phyloP scores from a whole-genome alignment of 805 yeast species.

The Lipomyces lipofer region DNA sequence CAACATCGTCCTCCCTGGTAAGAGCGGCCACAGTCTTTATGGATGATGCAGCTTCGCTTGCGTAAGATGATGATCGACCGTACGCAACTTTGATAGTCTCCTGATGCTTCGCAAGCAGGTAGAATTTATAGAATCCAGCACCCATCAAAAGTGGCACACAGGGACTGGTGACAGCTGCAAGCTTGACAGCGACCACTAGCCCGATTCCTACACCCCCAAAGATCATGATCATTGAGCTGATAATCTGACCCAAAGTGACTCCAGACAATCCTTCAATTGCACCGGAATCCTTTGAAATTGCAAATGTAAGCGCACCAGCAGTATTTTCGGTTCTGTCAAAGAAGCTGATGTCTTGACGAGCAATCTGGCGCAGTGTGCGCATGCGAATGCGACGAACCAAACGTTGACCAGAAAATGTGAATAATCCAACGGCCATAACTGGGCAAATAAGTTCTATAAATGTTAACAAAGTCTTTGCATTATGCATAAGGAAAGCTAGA shows the following conservation, averaged over 20 bases:
- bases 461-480: constrained; percentile 38
- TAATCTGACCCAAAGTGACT: constrained; percentile 36
- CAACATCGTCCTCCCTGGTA: constrained; percentile 45
- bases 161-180: constrained; percentile 46
- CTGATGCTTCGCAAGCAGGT: constrained; percentile 39
- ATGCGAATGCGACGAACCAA: constrained; percentile 35
- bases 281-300: constrained; percentile 37
- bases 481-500: constrained; percentile 38
- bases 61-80: constrained; percentile 35
- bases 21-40: constrained; percentile 47
- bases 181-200: constrained; percentile 43
- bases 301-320: constrained; percentile 35
- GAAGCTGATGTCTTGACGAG: constrained; percentile 36
- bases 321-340: constrained; percentile 36
- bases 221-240: constrained; percentile 40
- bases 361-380: constrained; percentile 32
- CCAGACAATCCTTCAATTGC: constrained; percentile 38
- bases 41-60: constrained; percentile 45
- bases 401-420: constrained; percentile 31
- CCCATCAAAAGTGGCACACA: constrained; percentile 41
- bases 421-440: constrained; percentile 29
- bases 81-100: constrained; percentile 43
- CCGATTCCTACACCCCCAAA: constrained; percentile 46
- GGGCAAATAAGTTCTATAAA: constrained; percentile 33
- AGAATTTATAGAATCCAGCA: constrained; percentile 44